phyloP scores from a whole-genome alignment of 2,329 filamentous ascomycete genomes.

The Blumeria hordei region DNA sequence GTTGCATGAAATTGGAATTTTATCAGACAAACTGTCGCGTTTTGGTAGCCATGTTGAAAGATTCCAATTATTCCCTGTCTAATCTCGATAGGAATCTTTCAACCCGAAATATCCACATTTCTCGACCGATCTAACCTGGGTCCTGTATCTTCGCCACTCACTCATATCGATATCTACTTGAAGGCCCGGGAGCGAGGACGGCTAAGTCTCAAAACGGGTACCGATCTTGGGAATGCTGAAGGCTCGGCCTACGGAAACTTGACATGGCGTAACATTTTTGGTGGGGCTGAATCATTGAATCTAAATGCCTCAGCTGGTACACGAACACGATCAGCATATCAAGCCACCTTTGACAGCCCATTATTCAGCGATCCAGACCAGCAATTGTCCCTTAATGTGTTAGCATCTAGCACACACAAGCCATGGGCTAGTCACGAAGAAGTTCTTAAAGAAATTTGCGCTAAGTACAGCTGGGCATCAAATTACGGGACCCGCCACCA shows the following conservation, averaged over 20 bases:
- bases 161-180: constrained; percentile 61
- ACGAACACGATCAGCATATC: constrained; percentile 75
- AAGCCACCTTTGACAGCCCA: constrained; percentile 61
- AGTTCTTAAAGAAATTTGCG: constrained; percentile 50
- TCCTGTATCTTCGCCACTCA: constrained; percentile 44
- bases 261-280: constrained; percentile 76
- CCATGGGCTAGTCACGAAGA: constrained; percentile 90
- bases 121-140: constrained; percentile 50
- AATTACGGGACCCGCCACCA: constrained; percentile 44
- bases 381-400: constrained; percentile 51
- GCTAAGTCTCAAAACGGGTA: constrained; percentile 78
- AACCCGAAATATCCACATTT: constrained; percentile 59
- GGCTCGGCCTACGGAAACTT: constrained; percentile 80
- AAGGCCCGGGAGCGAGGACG: constrained; percentile 57
- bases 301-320: constrained; percentile 76
- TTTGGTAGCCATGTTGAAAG: constrained; percentile 33
- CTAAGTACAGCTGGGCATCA: constrained; percentile 54
- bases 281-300: constrained; percentile 73
- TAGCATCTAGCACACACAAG: constrained; percentile 70
- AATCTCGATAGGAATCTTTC: constrained; percentile 47
- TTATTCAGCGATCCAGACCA: constrained; percentile 66
- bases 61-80: background rate
- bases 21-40: constrained; percentile 49
- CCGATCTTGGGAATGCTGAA: constrained; percentile 80
- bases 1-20: constrained; percentile 43